Evolutionary conservation across 1,284 basidiomycete species (phyloP), one percentile per base, ranked within the genome.

Genomic region (Heterobasidion occidentale): DNA sequence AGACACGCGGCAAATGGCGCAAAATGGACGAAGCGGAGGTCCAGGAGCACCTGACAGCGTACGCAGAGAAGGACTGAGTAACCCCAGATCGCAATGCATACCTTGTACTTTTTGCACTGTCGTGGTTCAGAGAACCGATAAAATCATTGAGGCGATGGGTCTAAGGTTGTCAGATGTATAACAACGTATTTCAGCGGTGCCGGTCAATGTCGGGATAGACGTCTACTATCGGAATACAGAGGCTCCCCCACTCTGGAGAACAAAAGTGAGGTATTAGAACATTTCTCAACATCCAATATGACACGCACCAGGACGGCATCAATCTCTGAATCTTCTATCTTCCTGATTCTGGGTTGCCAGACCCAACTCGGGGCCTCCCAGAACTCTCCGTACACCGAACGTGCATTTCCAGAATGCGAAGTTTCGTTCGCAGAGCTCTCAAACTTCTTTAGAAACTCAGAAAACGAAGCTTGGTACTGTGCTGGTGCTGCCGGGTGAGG

Each of bases 21-120:
- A 86, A 90, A 60, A 87, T 96, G 87, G 76, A 74, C 56, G 86
- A 92, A 68, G 81, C 76, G 34, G 94, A 98, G 74, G 85, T 94
- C 53, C 92, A 94, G 70, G 77, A 84, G 66, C 86, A 94, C 74
- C 72, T 97, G 70, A 75, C 94, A 56, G 88, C 92, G 59, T 94
- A 96, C 60, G 93, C 92, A 45, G 94, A 98, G 81, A 95, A 92
- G 76, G 94, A 97, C 72, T 95, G 63, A 74, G 56, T 50, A 58
- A 49, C 35, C 35, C 17, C 27, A 52, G 36, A 48, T 14, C 34
- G 45, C 34, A 47, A 52, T 17, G 35, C 9, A 52, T 55, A 14
- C 27, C 35, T 46, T 12, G 15, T 42, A 55, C 54, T 27, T 27
- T 27, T 27, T 27, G 6, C 27, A 27, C 27, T 27, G 27, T 27